Base-by-base conservation (phyloP, 305 asterid genomes). In the Withania somnifera region DNA sequence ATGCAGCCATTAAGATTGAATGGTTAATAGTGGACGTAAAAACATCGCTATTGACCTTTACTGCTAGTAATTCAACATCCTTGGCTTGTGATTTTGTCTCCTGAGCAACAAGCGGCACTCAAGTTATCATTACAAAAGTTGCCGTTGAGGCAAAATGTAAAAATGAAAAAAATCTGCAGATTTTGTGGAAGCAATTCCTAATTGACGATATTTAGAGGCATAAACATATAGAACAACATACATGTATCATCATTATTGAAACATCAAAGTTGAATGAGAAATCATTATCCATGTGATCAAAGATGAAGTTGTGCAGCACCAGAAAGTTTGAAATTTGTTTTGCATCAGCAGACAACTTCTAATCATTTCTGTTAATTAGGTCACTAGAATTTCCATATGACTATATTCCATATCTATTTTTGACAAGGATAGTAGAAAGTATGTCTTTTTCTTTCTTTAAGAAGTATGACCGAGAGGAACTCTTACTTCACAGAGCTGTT, bases 401-500 rank as follows among this genome's bases (percentile, higher is more conserved):
- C 19, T 45, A 22, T 45, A 58, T 45, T 73, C 15, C 58, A 45
- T 47, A 73, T 73, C 58, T 45, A 45, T 45, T 45, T 22, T 14
- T 45, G 79, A 73, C 22, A 7, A 73, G 17, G 10, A 28, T 26
- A 73, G 61, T 50, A 26, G 61, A 50, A 50, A 50, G 38, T 52
- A 17, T 47, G 14, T 4, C 5, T 50, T 9, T 47, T 50, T 9
- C 50, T 9, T 54, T 75, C 61, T 51, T 50, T 9, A 17, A 24
- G 17, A 9, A 34, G 28, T 75, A 75, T 50, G 80, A 51, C 42
- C 10, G 28, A 56, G 47, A 53, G 42, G 79, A 73, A 78, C 36
- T 68, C 80, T 82, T 58, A 85, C 90, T 84, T 85, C 82, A n/a
- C 82, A 34, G 53, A 87, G 78, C 61, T 85, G 84, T 24, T 56